Percentiles rank a stretch among this genome's conserved stretches.
Conservation (phyloP, 1,284 basidiomycete species). For the Ustilago crameri region DNA sequence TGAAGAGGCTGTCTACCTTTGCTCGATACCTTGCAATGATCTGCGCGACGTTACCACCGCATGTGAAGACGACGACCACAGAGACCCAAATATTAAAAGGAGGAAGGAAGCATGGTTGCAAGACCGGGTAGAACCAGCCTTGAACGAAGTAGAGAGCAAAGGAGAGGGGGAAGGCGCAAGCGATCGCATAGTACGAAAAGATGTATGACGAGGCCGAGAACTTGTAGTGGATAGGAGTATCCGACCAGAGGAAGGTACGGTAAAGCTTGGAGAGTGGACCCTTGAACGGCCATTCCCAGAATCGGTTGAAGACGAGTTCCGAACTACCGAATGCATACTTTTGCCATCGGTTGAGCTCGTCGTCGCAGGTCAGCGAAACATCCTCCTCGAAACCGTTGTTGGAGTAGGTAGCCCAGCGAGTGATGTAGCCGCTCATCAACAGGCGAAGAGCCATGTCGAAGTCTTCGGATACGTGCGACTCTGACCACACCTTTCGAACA, state of each 20-base stretch:
- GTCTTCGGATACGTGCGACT: conserved; percentile 84
- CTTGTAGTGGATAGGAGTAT: conserved; percentile 76
- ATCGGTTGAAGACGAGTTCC: conserved; percentile 58
- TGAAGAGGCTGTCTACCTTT: conserved; percentile 74
- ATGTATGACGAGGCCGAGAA: conserved; percentile 77
- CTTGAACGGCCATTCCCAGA: conserved; percentile 77
- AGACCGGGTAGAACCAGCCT: conserved; percentile 76
- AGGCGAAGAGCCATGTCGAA: conserved; percentile 78
- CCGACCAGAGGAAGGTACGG: conserved; percentile 77
- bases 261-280: conserved; percentile 83
- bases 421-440: conserved; percentile 72
- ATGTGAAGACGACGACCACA: conserved; percentile 80
- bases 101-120: conserved; percentile 73
- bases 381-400: conserved; percentile 85
- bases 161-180: conserved; percentile 75
- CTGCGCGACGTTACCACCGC: conserved; percentile 78
- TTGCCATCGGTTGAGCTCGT: conserved; percentile 85
- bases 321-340: conserved; percentile 82
- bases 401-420: conserved; percentile 85
- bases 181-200: conserved; percentile 82
- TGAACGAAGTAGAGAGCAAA: conserved; percentile 79
- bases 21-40: conserved; percentile 81
- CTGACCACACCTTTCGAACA: conserved; percentile 80
- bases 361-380: conserved; percentile 79
- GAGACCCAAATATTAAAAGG: conserved; percentile 80